Conservation (phyloP, 805 yeast species). For the Sugiyamaella mastotermitis region DNA sequence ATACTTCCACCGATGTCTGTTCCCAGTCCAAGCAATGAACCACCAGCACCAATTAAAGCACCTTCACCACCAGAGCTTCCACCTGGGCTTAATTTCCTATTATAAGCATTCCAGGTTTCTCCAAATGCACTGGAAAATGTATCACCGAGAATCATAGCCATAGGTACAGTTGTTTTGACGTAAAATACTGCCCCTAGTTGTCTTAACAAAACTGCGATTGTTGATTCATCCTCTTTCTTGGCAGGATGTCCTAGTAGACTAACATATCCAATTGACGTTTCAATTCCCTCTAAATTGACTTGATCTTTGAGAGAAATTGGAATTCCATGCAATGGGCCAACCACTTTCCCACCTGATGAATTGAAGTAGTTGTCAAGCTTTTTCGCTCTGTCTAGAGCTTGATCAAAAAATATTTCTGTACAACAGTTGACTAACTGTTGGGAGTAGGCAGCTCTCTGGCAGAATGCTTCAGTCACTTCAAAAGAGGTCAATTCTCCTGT, state of each 20-base stretch:
- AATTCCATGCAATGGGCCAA: slow-evolving; percentile 63
- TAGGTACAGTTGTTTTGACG: slow-evolving; percentile 49
- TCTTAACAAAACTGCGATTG: slow-evolving; percentile 36
- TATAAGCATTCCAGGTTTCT: slow-evolving; percentile 41
- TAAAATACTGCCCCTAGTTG: slow-evolving; percentile 48
- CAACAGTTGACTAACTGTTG: slow-evolving; percentile 44
- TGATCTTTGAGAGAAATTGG: slow-evolving; percentile 59
- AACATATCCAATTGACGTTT: slow-evolving; percentile 53
- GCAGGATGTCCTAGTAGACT: slow-evolving; percentile 42
- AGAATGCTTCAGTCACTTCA: slow-evolving; percentile 47
- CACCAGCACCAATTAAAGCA: slow-evolving; percentile 39
- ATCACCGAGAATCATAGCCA: slow-evolving; percentile 46
- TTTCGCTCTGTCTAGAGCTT: slow-evolving; percentile 53
- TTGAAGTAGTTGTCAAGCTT: slow-evolving; percentile 45
- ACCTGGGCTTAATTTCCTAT: slow-evolving; percentile 41
- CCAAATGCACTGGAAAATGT: slow-evolving; percentile 41
- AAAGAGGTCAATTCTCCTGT: slow-evolving; percentile 36
- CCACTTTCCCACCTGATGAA: slow-evolving; percentile 43
- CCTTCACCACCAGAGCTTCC: slow-evolving; percentile 57
- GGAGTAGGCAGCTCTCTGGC: slow-evolving; percentile 52
- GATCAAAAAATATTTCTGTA: slow-evolving; percentile 42
- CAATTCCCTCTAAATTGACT: slow-evolving; percentile 54
- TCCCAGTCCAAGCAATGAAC: slow-evolving; percentile 47
- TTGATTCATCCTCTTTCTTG: slow-evolving; percentile 37
- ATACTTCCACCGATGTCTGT: slow-evolving; percentile 51